phyloP scores from a whole-genome alignment of 345 rosid species.

The Raphanus sativus region DNA sequence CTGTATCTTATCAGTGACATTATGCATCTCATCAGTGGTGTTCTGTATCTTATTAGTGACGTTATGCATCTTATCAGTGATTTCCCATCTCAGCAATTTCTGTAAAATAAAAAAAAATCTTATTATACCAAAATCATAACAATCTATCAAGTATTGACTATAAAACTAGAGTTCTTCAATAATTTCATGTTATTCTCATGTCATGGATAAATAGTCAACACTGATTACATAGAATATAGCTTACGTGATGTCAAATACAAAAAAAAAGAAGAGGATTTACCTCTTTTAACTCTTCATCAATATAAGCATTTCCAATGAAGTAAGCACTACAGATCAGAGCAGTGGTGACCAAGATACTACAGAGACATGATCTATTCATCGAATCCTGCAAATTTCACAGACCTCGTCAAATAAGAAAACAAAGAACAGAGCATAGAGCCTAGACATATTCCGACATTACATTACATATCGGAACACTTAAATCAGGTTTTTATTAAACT shows the following conservation, averaged over 20 bases:
- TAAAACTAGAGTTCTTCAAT: background rate
- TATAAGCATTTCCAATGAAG: constrained; percentile 52
- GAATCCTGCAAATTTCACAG: constrained; percentile 39
- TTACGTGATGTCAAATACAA: background rate
- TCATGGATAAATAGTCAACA: background rate
- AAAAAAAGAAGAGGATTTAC: constrained; percentile 42
- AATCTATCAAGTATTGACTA: background rate
- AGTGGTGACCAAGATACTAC: constrained; percentile 46
- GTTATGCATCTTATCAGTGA: constrained; percentile 43
- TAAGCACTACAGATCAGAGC: constrained; percentile 59
- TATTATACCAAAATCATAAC: background rate
- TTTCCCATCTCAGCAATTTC: constrained; percentile 56
- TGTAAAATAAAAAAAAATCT: constrained; percentile 35
- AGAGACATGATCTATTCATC: constrained; percentile 58
- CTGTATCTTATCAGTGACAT: constrained; percentile 40
- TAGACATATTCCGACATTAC: background rate
- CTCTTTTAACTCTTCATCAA: constrained; percentile 52
- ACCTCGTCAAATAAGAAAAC: background rate
- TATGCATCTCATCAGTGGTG: constrained; percentile 42
- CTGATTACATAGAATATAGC: background rate
- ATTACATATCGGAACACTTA: background rate
- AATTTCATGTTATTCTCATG: background rate
- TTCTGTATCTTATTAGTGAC: constrained; percentile 34
- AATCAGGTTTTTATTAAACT: background rate
- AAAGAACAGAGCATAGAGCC: constrained; percentile 12